Base-by-base conservation (phyloP, 2,329 filamentous ascomycete species). In the Pseudogymnoascus sp. region DNA sequence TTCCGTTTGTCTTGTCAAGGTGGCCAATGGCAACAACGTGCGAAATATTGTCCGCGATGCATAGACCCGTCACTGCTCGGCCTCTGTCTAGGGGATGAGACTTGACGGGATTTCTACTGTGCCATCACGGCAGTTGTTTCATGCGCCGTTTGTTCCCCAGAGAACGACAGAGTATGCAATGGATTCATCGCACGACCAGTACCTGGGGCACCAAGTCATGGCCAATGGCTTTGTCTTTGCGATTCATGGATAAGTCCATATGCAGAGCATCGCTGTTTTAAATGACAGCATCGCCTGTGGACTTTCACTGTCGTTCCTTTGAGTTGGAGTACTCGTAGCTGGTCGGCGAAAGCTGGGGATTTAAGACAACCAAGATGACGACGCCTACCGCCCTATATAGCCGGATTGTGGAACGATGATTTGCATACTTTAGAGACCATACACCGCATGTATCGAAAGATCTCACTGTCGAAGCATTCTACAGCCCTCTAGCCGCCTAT, bases 341-440 rank as follows among this genome's bases (percentile, higher is more conserved):
- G 43, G 59, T 64, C n/a, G 50, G 37, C 22, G 35, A 60, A 64
- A 61, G 36, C 57, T 39, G 47, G 47, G 25, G 28, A 53, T 33
- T 58, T 61, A 50, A 50, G 63, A 63, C 43, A 60, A 57, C 36
- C 59, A 41, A 20, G 61, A 43, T 63, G 63, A 63, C 28, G 63
- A 64, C 14, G 63, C 53, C 41, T 47, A 60, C 57, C 41, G 61
- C 38, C 57, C 61, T 64, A 50, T 63, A 57, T 61, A 38, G 43
- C 25, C 61, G 57, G 63, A 64, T 60, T 50, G 61, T 64, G 53
- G 59, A 64, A 41, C 61, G 36, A 61, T 64, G 63, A 59, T 20
- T 64, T 64, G 33, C 61, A 59, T 63, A 60, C 59, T 64, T 63
- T 36, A 57, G 61, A 61, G 59, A 64, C 22, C 36, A 14, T 53